Conservation (phyloP, 352 stramenopile genomes). For the Pythium vanterpoolii region DNA sequence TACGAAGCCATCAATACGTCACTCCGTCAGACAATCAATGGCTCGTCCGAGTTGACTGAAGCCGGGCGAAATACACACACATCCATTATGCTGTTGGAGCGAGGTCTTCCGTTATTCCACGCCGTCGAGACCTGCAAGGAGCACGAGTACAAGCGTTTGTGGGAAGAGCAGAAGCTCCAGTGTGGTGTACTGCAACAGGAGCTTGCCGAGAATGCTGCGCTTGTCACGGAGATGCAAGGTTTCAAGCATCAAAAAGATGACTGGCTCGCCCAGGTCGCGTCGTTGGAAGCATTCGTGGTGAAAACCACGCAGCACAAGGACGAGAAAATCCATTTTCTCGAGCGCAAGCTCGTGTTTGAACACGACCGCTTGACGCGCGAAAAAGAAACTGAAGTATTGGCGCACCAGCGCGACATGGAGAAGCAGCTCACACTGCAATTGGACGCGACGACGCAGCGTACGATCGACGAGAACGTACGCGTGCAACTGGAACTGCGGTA, state of each 20-base stretch:
- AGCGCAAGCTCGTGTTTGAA: conserved; percentile 60
- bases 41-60: conserved; percentile 9
- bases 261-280: conserved; percentile 26
- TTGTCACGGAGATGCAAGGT: conserved; percentile 34
- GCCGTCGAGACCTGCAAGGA: conserved; percentile 54
- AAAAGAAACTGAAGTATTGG: conserved; percentile 42
- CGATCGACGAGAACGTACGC: conserved; percentile 60
- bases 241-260: conserved; percentile 39
- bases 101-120: conserved; percentile 48
- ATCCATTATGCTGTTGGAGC: conserved; percentile 37
- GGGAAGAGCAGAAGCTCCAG: conserved; percentile 38
- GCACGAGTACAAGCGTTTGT: conserved; percentile 48
- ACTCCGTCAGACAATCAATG: conserved; percentile 45
- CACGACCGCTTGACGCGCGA: conserved; percentile 49
- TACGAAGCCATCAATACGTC: conserved; percentile 50
- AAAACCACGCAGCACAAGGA: conserved; percentile 36
- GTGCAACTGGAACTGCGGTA: conserved; percentile 62
- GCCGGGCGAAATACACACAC: conserved; percentile 26
- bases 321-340: conserved; percentile 40
- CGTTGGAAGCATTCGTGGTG: conserved; percentile 27
- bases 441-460: conserved; percentile 56
- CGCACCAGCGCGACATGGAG: conserved; percentile 42
- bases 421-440: conserved; percentile 53
- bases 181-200: conserved; percentile 32
- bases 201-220: conserved; percentile 27